phyloP scores from a whole-genome alignment of 2,329 filamentous ascomycete genomes.

The Diplodia sapinea region DNA sequence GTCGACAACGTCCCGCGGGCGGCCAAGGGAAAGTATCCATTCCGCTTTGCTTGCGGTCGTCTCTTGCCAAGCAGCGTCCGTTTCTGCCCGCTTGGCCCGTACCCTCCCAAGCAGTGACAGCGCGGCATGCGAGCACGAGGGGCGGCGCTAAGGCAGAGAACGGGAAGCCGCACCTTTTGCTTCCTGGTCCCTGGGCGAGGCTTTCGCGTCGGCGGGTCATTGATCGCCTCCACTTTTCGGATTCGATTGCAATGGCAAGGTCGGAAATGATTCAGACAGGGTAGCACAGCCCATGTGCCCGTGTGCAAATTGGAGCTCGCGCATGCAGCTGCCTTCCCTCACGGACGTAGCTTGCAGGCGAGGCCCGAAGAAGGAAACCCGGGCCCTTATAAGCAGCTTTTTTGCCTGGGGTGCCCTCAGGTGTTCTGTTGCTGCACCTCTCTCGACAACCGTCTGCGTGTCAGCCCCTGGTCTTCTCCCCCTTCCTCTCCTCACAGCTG shows the following conservation, averaged over 20 bases:
- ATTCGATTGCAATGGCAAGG: background rate
- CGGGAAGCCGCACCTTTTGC: no score
- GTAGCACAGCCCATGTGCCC: background rate
- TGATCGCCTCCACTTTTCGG: background rate
- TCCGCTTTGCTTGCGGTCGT: background rate
- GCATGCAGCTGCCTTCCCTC: background rate
- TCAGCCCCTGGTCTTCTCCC: background rate
- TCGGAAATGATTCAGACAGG: background rate
- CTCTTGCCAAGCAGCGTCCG: background rate
- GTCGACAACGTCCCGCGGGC: background rate
- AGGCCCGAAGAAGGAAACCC: background rate
- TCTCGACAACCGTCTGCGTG: background rate
- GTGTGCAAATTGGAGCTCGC: slow-evolving; percentile 5
- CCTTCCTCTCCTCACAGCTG: background rate
- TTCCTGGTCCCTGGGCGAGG: no score
- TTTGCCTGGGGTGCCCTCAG: background rate
- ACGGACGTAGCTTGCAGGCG: background rate
- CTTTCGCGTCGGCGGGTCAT: no score
- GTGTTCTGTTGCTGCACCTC: background rate
- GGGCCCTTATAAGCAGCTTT: slow-evolving; percentile 18
- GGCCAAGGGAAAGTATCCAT: slow-evolving; percentile 5
- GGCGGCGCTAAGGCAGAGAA: background rate
- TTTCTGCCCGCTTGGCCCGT: slow-evolving; percentile 5
- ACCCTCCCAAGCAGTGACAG: background rate
- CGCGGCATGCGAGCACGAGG: slow-evolving; percentile 6